phyloP scores from a whole-genome alignment of 306 rosid species.

The Citrullus amarus region DNA sequence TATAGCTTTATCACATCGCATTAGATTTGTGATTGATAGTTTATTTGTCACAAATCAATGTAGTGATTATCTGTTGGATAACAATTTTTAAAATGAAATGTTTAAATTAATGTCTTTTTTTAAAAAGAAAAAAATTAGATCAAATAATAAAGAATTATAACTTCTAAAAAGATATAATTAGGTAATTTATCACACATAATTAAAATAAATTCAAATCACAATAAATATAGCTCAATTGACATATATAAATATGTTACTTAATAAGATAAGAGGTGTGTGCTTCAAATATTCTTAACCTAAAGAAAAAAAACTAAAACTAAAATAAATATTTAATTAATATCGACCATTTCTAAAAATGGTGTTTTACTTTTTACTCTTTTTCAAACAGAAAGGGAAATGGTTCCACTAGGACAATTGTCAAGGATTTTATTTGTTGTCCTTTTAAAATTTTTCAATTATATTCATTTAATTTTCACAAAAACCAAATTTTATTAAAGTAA shows the following conservation, averaged over 20 bases:
- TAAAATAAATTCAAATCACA: too few species aligned
- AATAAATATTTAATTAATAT: too few species aligned
- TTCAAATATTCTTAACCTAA: too few species aligned
- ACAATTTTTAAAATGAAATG: background rate
- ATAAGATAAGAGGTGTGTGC: too few species aligned
- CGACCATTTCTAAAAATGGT: background rate
- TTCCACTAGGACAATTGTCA: background rate
- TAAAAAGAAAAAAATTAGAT: too few species aligned
- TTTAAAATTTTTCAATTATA: background rate
- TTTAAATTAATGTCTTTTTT: too few species aligned
- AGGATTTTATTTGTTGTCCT: background rate
- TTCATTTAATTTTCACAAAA: background rate
- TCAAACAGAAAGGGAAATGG: background rate
- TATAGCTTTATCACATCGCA: background rate
- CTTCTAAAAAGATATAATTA: too few species aligned
- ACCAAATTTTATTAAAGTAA: background rate
- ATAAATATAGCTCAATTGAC: too few species aligned
- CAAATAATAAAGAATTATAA: too few species aligned
- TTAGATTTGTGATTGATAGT: background rate
- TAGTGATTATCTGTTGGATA: background rate
- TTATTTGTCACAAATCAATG: background rate
- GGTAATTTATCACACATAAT: too few species aligned
- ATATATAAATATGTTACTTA: too few species aligned
- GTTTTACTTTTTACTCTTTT: background rate
- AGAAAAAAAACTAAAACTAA: too few species aligned